Evolutionary conservation across 768 basidiomycete species (phyloP), one percentile per base, ranked within the genome.

Genomic region (Leccinum olivaceopallidum): DNA sequence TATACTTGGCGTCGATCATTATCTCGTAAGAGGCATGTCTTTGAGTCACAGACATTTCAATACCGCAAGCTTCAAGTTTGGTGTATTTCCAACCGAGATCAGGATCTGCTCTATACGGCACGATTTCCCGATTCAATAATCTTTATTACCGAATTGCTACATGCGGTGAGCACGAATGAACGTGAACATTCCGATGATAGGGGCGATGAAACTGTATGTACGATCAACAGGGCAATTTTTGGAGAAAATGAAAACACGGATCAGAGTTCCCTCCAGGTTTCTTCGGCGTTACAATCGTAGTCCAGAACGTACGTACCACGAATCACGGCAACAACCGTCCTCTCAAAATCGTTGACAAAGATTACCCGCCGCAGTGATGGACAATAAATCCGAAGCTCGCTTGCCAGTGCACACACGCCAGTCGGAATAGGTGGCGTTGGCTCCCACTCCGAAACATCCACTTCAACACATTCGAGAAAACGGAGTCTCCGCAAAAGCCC

Each of bases 391-490:
- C 82, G 80, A 53, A 89, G 73, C 71, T 89, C 88, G 57, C 78
- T 79, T 4, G 81, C 80, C 7, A 89, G 74, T 3, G 85, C 85
- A 22, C 85, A 81, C 47, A 86, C 70, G 4, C 86, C 87, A 7
- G 80, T 71, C 3, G 79, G 76, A 32, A 82, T 74, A 14, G 77
- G 70, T 9, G 85, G 87, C 8, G 81, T 71, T 9, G 87, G 88
- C 5, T 80, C 78, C 88, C 88, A 90, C 54, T 83, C 81, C 20
- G 83, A 83, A 28, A 89, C 77, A 47, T 89, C 88, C 6, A 89
- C 74, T 64, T 89, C 88, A 53, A 86, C 67, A 63, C 82, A 85
- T 61, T 79, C 76, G 13, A 89, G 76, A 13, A 69, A 74, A 1
- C 75, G 76, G 26, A 88, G 75, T 28, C 75, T 80, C 77, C 83